These are phyloP conservation scores for Diaporthe capsici DNA, from an alignment of 2,329 filamentous ascomycete species.

Conservation along the genomic window DNA sequence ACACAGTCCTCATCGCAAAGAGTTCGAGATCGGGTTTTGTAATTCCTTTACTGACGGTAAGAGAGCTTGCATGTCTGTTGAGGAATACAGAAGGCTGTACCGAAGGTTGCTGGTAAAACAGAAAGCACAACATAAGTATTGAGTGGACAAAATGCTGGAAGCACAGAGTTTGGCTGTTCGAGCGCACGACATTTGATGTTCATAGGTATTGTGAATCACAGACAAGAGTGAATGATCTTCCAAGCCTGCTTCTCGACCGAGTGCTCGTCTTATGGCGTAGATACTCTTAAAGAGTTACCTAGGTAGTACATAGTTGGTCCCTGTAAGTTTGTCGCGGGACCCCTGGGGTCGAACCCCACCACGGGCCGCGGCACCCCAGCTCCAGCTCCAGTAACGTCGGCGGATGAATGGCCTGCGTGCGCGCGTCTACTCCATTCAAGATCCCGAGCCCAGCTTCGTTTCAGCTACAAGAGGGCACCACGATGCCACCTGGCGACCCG, in stretches of 20 bases:
- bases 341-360: slow-evolving; percentile 32
- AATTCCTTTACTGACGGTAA: neutral
- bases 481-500: slow-evolving; percentile 43
- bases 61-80: neutral
- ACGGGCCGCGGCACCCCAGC: slow-evolving; percentile 28
- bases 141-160: too few species aligned
- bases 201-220: neutral
- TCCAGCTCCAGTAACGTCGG: slow-evolving; percentile 8
- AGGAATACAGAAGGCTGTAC: neutral
- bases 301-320: too few species aligned
- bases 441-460: neutral
- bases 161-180: neutral
- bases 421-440: slow-evolving; percentile 6
- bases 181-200: too few species aligned
- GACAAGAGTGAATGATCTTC: neutral
- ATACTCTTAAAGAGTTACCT: too few species aligned
- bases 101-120: neutral
- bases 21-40: neutral
- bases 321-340: slow-evolving; percentile 1
- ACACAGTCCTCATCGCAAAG: neutral
- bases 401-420: slow-evolving; percentile 1
- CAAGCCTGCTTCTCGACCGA: neutral
- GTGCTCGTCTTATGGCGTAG: neutral
- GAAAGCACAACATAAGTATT: neutral
- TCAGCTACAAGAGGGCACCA: slow-evolving; percentile 26